These are phyloP conservation scores for Arthrobotrys iridis DNA, from an alignment of 2,329 filamentous ascomycete genomes.

Conservation along the genomic window DNA sequence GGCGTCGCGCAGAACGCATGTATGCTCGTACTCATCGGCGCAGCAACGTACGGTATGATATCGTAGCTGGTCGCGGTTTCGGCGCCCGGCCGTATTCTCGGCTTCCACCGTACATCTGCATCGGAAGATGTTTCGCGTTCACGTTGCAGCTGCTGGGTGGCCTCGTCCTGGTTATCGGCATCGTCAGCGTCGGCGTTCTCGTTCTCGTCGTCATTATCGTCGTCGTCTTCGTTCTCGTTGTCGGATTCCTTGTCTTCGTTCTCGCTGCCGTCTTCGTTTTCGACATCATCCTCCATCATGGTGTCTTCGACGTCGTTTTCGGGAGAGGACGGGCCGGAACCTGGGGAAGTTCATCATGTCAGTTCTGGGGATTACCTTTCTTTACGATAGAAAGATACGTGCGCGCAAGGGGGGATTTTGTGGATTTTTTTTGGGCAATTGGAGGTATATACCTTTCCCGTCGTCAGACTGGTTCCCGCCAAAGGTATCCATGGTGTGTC, in stretches of 20 bases:
- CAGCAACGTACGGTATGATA: conserved; percentile 95
- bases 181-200: conserved; percentile 63
- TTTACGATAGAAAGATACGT: background rate
- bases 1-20: conserved; percentile 92
- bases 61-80: conserved; percentile 85
- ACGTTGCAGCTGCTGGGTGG: conserved; percentile 69
- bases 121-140: conserved; percentile 63
- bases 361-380: conserved; percentile 27
- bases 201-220: conserved; percentile 61
- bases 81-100: conserved; percentile 78
- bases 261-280: conserved; percentile 60
- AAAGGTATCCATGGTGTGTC: conserved; percentile 40
- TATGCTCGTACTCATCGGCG: conserved; percentile 93
- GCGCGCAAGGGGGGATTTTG: background rate
- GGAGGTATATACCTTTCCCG: conserved; percentile 53
- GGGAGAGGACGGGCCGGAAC: conserved; percentile 53
- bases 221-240: conserved; percentile 60
- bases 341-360: conserved; percentile 34
- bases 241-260: conserved; percentile 59
- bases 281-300: conserved; percentile 66
- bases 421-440: conserved; percentile 10
- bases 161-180: conserved; percentile 69
- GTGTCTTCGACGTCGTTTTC: conserved; percentile 68
- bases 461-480: conserved; percentile 52
- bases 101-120: conserved; percentile 63